Evolutionary conservation across 495 filamentous ascomycete genomes (phyloP).

Genomic region (Tuber melanosporum): DNA sequence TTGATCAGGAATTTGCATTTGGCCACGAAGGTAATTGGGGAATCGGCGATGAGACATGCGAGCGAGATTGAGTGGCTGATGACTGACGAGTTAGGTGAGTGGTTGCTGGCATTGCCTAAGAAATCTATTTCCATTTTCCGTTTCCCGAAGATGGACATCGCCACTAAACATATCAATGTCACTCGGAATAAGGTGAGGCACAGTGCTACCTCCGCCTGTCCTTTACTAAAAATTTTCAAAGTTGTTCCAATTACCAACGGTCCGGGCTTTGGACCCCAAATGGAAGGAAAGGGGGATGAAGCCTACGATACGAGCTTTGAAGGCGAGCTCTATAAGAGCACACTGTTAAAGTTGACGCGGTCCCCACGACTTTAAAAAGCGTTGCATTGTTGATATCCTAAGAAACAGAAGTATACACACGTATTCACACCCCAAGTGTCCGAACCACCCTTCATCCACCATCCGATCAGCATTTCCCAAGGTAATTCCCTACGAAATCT

Average conservation of each 20-base stretch:
- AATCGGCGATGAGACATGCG: background rate
- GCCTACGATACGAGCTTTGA: background rate
- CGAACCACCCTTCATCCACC: background rate
- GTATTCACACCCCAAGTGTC: background rate
- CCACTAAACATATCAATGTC: background rate
- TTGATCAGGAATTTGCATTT: background rate
- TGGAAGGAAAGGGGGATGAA: background rate
- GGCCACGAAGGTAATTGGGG: background rate
- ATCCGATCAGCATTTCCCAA: background rate
- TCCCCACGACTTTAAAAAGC: background rate
- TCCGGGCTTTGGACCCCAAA: background rate
- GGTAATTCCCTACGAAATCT: no score
- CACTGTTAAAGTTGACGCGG: background rate
- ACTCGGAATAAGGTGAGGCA: background rate
- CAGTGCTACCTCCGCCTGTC: background rate
- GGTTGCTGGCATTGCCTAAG: background rate
- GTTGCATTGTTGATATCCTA: background rate
- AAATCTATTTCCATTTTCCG: background rate
- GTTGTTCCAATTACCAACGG: background rate
- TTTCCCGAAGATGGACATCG: background rate
- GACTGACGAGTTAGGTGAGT: background rate
- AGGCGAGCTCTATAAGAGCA: background rate
- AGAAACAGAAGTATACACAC: background rate
- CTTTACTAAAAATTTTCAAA: background rate
- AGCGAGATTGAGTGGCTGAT: background rate